Conservation (phyloP, 2,329 filamentous ascomycete genomes). For the Aspergillus jensenii region DNA sequence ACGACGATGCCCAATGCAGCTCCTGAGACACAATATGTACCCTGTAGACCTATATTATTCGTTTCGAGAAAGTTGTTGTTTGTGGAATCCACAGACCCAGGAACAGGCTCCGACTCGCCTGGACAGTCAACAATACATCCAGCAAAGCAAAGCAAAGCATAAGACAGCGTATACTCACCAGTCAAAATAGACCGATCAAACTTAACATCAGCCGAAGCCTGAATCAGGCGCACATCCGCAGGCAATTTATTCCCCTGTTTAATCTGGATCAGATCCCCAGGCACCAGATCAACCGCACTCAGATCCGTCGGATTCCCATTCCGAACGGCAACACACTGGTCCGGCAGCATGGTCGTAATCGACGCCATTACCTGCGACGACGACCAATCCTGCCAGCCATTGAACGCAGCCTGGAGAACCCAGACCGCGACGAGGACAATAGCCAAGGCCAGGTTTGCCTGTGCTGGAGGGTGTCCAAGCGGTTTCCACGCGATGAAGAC, state of each 20-base stretch:
- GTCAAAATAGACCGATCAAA: conserved; percentile 74
- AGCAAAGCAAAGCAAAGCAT: neutral
- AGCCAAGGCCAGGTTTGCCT: conserved; percentile 70
- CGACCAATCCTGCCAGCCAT: conserved; percentile 73
- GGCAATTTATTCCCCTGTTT: conserved; percentile 73
- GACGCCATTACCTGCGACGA: conserved; percentile 75
- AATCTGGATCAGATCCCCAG: conserved; percentile 68
- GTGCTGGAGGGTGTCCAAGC: conserved; percentile 68
- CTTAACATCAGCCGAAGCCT: conserved; percentile 67
- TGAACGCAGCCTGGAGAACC: conserved; percentile 67
- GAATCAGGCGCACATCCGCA: conserved; percentile 69
- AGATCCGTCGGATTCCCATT: conserved; percentile 55
- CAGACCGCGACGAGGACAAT: conserved; percentile 73
- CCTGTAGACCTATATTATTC: conserved; percentile 71
- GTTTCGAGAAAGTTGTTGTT: conserved; percentile 77
- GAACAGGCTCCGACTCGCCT: conserved; percentile 66
- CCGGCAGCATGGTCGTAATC: conserved; percentile 77
- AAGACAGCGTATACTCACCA: conserved; percentile 41
- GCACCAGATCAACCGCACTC: conserved; percentile 63
- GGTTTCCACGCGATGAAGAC: conserved; percentile 78
- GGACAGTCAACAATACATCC: conserved; percentile 32
- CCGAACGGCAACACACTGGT: conserved; percentile 65
- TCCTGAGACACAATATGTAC: conserved; percentile 75
- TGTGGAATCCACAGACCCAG: conserved; percentile 63
- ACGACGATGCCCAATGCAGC: conserved; percentile 67